Base-by-base conservation (phyloP, 495 filamentous ascomycete species). In the Podospora fimiseda region DNA sequence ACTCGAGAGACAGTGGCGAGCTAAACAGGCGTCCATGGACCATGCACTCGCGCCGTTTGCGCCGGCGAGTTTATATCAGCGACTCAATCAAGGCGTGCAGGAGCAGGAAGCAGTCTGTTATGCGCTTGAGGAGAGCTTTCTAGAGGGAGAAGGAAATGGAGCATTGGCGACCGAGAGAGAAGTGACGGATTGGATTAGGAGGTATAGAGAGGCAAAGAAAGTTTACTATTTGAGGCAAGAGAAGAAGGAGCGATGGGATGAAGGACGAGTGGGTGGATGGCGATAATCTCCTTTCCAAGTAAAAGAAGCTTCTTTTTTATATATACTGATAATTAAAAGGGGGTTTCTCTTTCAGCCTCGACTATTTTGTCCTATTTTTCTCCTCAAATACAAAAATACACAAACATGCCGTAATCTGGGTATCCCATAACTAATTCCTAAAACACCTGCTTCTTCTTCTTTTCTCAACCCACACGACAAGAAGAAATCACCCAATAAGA, bases 181-280 rank as follows among this genome's bases (percentile, higher is more conserved):
- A 72, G 82, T 86, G 48, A 69, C 72, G 14, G 91, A 95, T 59
- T 95, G 90, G 84, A 82, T 93, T 36, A 77, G 83, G 58, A 70
- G 89, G 61, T 86, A 92, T 59, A 74, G 88, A 53, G 88, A 85
- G 50, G 85, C 85, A 39, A 86, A 84, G 63, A 87, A 85, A 56
- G 68, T 84, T 55, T 81, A 85, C 50, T 89, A 88, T 53, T 76
- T 88, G 13, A 74, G 89, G 42, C 81, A 80, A 60, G 91, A 95
- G 72, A 78, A 87, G 49, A 92, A 87, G 68, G 88, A 88, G 58
- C 74, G 92, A 62, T 96, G 92, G 92, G 90, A 96, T 73, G 91
- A 95, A 68, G 89, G 91, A 21, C 79, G 91, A 53, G 90, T 95
- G 50, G 90, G 91, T 1, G 91, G 91, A 0, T 96, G 91, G 91